A percentile compares a stretch with the other conserved stretches of the same genome.
phyloP scores from a whole-genome alignment of 176 grass and related monocot genomes.

The Carex parvula region DNA sequence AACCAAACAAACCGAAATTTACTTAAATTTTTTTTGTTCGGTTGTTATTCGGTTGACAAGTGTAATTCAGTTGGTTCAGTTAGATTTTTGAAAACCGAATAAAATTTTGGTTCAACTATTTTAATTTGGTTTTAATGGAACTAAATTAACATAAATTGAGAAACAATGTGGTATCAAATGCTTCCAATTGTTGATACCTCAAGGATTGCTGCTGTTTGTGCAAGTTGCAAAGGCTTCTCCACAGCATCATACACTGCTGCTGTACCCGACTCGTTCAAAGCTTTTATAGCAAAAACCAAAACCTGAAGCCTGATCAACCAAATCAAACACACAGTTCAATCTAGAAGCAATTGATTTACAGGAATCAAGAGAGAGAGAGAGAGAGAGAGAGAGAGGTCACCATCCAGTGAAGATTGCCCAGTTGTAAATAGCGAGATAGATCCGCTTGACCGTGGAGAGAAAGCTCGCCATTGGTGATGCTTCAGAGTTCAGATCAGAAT shows the following conservation, averaged over 20 bases:
- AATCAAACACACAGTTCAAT: constrained; percentile 15
- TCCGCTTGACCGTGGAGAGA: constrained; percentile 36
- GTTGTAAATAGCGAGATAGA: constrained; percentile 59
- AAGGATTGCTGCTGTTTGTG: constrained; percentile 50
- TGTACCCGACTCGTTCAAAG: constrained; percentile 34
- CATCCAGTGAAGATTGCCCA: constrained; percentile 58
- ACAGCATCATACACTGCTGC: constrained; percentile 49
- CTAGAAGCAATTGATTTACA: not conserved
- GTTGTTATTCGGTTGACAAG: too few relatives aligned
- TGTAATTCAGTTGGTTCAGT: too few relatives aligned
- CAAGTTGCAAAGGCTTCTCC: constrained; percentile 55
- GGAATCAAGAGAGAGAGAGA: constrained; percentile 15
- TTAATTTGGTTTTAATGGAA: too few relatives aligned
- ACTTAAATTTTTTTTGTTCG: too few relatives aligned
- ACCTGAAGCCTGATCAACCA: constrained; percentile 48
- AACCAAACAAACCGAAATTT: too few relatives aligned
- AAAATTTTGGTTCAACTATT: too few relatives aligned
- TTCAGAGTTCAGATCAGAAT: not conserved
- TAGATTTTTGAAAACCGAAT: too few relatives aligned
- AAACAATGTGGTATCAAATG: not conserved
- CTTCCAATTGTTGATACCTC: constrained; percentile 35
- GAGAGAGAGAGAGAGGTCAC: not conserved
- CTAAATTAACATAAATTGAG: not conserved
- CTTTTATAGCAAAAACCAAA: constrained; percentile 34
- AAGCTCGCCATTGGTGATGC: constrained; percentile 34